Evolutionary conservation across 179 eudicot species (phyloP).

Genomic region (Actinidia chinensis): DNA sequence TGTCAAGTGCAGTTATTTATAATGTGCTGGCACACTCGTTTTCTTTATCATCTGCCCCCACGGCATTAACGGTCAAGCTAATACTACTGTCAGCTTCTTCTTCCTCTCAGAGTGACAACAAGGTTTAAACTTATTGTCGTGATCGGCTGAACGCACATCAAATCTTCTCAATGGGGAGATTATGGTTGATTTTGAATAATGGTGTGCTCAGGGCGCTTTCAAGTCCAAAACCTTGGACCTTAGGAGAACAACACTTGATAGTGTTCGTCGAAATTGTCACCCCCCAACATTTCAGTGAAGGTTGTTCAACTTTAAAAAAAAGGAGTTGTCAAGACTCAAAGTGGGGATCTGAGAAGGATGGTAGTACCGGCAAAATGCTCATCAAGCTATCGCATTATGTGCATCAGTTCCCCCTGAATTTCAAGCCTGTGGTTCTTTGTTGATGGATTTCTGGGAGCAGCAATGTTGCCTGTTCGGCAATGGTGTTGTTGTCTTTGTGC

Average conservation of each 20-base stretch:
- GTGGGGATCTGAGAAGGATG: conserved; percentile 66
- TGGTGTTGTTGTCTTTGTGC: too few species aligned
- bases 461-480: too few species aligned
- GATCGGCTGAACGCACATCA: conserved; percentile 69
- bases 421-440: too few species aligned
- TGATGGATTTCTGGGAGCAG: too few species aligned
- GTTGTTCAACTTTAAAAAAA: conserved; percentile 68
- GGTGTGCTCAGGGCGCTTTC: conserved; percentile 75
- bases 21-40: conserved; percentile 73
- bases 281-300: conserved; percentile 65
- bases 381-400: too few species aligned
- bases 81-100: conserved; percentile 69
- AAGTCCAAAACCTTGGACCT: conserved; percentile 70
- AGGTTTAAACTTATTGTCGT: conserved; percentile 68
- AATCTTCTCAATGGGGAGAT: conserved; percentile 56
- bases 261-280: conserved; percentile 63
- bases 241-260: conserved; percentile 63
- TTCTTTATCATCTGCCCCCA: conserved; percentile 68
- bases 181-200: conserved; percentile 72
- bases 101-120: conserved; percentile 78
- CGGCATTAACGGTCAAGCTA: conserved; percentile 69
- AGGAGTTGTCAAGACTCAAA: conserved; percentile 73
- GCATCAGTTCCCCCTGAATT: too few species aligned
- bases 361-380: conserved; percentile 69
- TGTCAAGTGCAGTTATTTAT: conserved; percentile 64